These are phyloP conservation scores for Infundibulicybe gibba DNA, from an alignment of 768 basidiomycete species.

Conservation along the genomic window DNA sequence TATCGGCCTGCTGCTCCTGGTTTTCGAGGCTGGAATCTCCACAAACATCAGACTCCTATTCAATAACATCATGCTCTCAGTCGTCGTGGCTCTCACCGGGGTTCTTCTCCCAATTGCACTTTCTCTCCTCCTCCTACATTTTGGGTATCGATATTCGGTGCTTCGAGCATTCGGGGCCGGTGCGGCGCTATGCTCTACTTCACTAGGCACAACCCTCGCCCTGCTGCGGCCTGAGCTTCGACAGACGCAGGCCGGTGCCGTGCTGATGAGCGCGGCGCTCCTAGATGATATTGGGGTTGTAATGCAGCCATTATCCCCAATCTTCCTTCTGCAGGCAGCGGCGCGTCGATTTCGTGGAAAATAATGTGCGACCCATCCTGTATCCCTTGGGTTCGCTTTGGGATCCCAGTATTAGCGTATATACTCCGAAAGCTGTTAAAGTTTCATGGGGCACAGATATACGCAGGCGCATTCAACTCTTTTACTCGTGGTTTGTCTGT, in stretches of 20 bases:
- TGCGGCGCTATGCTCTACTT: slow-evolving; percentile 59
- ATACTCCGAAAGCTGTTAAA: slow-evolving; percentile 1
- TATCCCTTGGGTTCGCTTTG: slow-evolving; percentile 48
- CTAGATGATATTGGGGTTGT: slow-evolving; percentile 66
- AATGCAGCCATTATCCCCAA: slow-evolving; percentile 51
- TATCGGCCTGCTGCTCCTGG: slow-evolving; percentile 45
- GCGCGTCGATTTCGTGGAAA: slow-evolving; percentile 19
- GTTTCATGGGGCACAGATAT: slow-evolving; percentile 3
- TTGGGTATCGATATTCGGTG: slow-evolving; percentile 33
- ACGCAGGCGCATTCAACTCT: slow-evolving; percentile 19
- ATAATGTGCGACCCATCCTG: slow-evolving; percentile 54
- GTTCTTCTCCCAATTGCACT: slow-evolving; percentile 47
- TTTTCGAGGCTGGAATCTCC: slow-evolving; percentile 58
- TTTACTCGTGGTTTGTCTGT: slow-evolving; percentile 34
- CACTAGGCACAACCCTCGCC: slow-evolving; percentile 64
- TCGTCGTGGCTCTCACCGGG: slow-evolving; percentile 47
- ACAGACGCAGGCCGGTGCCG: slow-evolving; percentile 48
- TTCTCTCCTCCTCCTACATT: slow-evolving; percentile 39
- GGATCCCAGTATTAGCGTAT: slow-evolving; percentile 30
- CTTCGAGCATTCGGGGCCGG: slow-evolving; percentile 59
- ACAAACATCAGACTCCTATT: slow-evolving; percentile 44
- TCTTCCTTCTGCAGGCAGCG: slow-evolving; percentile 21
- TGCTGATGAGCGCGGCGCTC: slow-evolving; percentile 59
- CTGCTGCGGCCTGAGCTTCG: slow-evolving; percentile 47
- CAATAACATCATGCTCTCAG: slow-evolving; percentile 43